phyloP scores from a whole-genome alignment of 2,329 filamentous ascomycete species.

The Gliomastix tumulicola region DNA sequence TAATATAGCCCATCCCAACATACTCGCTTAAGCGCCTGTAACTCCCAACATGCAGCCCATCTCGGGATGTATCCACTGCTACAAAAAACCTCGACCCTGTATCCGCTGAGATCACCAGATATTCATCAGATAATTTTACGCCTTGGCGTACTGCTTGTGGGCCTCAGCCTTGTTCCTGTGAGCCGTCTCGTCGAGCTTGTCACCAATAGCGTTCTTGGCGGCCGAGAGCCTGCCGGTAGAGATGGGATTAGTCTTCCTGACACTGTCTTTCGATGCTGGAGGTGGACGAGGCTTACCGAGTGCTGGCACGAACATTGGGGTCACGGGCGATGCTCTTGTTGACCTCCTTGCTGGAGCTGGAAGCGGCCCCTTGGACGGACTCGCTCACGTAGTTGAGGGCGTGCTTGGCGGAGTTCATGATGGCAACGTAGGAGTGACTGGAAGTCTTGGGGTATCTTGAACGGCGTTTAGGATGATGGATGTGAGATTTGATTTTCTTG shows the following conservation, averaged over 20 bases:
- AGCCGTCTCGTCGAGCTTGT: slow-evolving; percentile 35
- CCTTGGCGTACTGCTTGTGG: slow-evolving; percentile 29
- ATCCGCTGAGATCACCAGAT: too few species aligned
- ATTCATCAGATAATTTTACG: too few species aligned
- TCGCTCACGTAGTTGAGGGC: slow-evolving; percentile 64
- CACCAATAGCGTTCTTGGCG: slow-evolving; percentile 40
- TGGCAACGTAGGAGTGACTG: slow-evolving; percentile 11
- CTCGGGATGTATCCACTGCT: too few species aligned
- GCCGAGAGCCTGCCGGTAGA: slow-evolving; percentile 24
- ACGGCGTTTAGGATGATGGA: too few species aligned
- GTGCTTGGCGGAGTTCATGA: slow-evolving; percentile 51
- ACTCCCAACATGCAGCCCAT: too few species aligned
- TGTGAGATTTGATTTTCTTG: too few species aligned
- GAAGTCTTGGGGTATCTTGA: too few species aligned
- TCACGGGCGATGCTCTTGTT: slow-evolving; percentile 67
- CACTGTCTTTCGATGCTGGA: neutral
- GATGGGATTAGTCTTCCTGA: slow-evolving; percentile 17
- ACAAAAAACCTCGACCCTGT: too few species aligned
- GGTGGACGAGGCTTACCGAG: slow-evolving; percentile 37
- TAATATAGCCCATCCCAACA: too few species aligned
- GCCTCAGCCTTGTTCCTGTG: slow-evolving; percentile 34
- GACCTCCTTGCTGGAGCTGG: slow-evolving; percentile 58
- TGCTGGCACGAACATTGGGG: slow-evolving; percentile 40
- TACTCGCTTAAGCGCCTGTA: too few species aligned
- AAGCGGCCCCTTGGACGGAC: slow-evolving; percentile 49